These are phyloP conservation scores for Erodium texanum DNA, from an alignment of 441 rosid species.

Conservation along the genomic window DNA sequence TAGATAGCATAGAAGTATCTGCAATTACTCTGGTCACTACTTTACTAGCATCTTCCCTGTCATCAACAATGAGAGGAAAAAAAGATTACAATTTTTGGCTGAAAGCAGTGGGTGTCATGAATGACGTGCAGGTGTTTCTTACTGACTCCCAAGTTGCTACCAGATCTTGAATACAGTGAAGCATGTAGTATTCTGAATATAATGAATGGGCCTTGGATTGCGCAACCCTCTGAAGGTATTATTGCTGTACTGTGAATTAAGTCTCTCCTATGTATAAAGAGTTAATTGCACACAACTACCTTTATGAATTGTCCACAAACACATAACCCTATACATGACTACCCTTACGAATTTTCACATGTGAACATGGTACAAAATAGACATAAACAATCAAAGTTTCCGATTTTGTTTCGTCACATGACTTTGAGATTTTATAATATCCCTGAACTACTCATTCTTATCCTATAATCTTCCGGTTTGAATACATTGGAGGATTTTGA, in stretches of 20 bases:
- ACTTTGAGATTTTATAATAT: no score
- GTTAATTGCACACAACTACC: no score
- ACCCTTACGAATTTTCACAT: no score
- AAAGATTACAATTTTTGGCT: neutral
- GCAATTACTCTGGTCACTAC: neutral
- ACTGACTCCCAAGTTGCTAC: slow-evolving; percentile 80
- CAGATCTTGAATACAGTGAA: slow-evolving; percentile 78
- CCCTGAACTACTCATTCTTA: no score
- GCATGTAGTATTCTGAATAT: slow-evolving; percentile 88
- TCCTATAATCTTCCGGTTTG: no score
- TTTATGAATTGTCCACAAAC: no score
- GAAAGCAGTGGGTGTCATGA: neutral
- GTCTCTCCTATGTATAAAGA: neutral
- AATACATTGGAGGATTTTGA: no score
- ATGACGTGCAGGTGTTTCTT: slow-evolving; percentile 62
- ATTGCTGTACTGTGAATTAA: neutral
- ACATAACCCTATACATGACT: no score
- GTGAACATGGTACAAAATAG: no score
- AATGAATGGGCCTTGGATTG: slow-evolving; percentile 97
- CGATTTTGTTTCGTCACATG: no score
- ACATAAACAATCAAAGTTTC: no score
- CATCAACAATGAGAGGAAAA: neutral
- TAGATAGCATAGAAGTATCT: neutral
- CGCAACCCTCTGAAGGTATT: slow-evolving; percentile 68
- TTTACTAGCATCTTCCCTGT: neutral